A percentile compares a stretch with the other conserved stretches of the same genome.
Evolutionary conservation across 345 rosid genomes (phyloP).

Genomic region (Schrenkiella parvula): DNA sequence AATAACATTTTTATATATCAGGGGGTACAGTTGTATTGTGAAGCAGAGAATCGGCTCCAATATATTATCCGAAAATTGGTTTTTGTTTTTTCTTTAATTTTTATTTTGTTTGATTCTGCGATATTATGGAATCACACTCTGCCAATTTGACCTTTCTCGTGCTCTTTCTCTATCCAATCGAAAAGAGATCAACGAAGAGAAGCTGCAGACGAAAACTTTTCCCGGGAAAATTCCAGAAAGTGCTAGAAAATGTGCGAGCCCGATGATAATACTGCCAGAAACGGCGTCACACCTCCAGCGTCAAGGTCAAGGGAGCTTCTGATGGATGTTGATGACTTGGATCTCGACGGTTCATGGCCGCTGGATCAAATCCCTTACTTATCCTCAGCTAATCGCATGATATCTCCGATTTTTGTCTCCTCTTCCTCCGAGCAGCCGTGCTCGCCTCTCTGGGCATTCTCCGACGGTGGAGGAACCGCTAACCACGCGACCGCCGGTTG

Average conservation of each 20-base stretch:
- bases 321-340: slow-evolving; percentile 69
- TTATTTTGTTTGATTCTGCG: slow-evolving; percentile 32
- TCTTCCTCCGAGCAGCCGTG: slow-evolving; percentile 62
- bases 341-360: slow-evolving; percentile 68
- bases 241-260: slow-evolving; percentile 47
- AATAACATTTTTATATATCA: background rate
- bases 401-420: slow-evolving; percentile 44
- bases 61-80: slow-evolving; percentile 28
- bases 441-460: slow-evolving; percentile 92
- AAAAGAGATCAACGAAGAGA: slow-evolving; percentile 11
- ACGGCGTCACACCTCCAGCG: slow-evolving; percentile 12
- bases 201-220: slow-evolving; percentile 20
- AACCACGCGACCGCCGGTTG: background rate
- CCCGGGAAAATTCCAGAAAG: slow-evolving; percentile 25
- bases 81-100: background rate
- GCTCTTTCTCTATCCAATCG: slow-evolving; percentile 21
- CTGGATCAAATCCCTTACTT: slow-evolving; percentile 62
- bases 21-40: slow-evolving; percentile 33
- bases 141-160: slow-evolving; percentile 30
- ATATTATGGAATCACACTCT: slow-evolving; percentile 35
- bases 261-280: slow-evolving; percentile 38
- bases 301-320: slow-evolving; percentile 42
- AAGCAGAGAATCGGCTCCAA: slow-evolving; percentile 36
- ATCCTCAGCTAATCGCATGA: slow-evolving; percentile 40
- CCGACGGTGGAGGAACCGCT: slow-evolving; percentile 37